Evolutionary conservation across 257 asterid genomes (phyloP), one percentile per base, ranked within the genome.

Genomic region (Solanum tarapatanum): DNA sequence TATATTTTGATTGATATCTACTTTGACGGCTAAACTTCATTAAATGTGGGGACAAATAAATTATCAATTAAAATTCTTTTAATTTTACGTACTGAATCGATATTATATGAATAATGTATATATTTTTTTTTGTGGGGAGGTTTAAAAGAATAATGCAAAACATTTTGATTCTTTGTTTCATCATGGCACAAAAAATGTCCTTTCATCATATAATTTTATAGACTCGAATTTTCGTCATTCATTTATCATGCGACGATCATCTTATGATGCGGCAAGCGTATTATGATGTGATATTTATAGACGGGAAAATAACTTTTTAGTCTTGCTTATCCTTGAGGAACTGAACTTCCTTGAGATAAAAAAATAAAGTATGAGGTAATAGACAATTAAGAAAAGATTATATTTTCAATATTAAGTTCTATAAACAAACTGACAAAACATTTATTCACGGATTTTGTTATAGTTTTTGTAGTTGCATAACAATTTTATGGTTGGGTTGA

Each of bases 31-130:
- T 30, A 69, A 19, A 69, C 76, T 68, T 24, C 3, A 68, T 68
- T 68, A 68, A 68, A 68, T 68, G 75, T 68, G 70, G 70, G 70
- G 70, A 62, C 70, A 62, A 62, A 62, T 62, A 62, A 2, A n/a
- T 2, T 4, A 62, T 23, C 14, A 0, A 0, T 4, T 4, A 62
- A 62, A 62, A 0, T 2, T 0, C 0, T 62, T 62, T 62, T 0
- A 62, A 51, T 7, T 4, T n/a, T 62, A 62, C 2, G 14, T 62
- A 62, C 4, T n/a, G 6, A 10, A 62, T 62, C 14, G 1, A 62
- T 9, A 62, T 62, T 23, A 62, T 23, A 23, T 23, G 6, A 60
- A 60, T 60, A 23, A 8, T 33, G 0, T 33, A 33, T 33, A 33
- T 43, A 11, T 43, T 1, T 60, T 0, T 0, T 62, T 4, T 33